Base-by-base conservation (phyloP, 345 rosid species). In the Eucalyptus victrix region DNA sequence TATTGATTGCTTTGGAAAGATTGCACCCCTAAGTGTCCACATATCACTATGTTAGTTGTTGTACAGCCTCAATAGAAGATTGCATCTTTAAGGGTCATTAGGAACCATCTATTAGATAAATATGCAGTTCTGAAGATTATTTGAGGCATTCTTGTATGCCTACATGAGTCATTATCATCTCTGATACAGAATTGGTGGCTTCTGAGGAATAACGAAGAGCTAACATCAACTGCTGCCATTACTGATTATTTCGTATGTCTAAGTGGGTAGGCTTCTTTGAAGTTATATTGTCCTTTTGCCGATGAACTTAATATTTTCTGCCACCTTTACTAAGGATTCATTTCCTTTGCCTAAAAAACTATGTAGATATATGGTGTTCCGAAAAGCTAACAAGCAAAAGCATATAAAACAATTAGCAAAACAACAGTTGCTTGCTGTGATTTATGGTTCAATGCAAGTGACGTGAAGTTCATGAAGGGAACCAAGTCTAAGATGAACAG, bases 321-420 rank as follows among this genome's bases (percentile, higher is more conserved):
- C 34, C 62, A 32, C 65, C 62, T 56, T 32, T 86, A 86, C 23
- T 50, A 72, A 69, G 89, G 32, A 88, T 19, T 21, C 58, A 49
- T 42, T 89, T 49, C 72, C 87, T 56, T 45, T 56, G 45, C n/a
- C 32, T 69, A 24, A 51, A 69, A 58, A 12, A 69, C 32, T 86
- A 13, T 50, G 88, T 95, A 98, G 99, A 49, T 97, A 96, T 90
- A 91, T 93, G 93, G 98, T 96, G 85, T 97, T 98, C 89, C 91
- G 97, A 94, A 99, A 98, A 91, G 97, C 98, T 88, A 97, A 96
- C 95, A 96, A 94, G 93, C 98, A 98, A 93, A 98, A 98, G 88
- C 99, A 96, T 90, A 91, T 90, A 83, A 97, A 53, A 53, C 58
- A 53, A 53, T 53, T 53, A 53, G 58, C 58, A 53, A 21, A 53